Base-by-base conservation (phyloP, 2,329 filamentous ascomycete species). In the Aspergillus sp. region DNA sequence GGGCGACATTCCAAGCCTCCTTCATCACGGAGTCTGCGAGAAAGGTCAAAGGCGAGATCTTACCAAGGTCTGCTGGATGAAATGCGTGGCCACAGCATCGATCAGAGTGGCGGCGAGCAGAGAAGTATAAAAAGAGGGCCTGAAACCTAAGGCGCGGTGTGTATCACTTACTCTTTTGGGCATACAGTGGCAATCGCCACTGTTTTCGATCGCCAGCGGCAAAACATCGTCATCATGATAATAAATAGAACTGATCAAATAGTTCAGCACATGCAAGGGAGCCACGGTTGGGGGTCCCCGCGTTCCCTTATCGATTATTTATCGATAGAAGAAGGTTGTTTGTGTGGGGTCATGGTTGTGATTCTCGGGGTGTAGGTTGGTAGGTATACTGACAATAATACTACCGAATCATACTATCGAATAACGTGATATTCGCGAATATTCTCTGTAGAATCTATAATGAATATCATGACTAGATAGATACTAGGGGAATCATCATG, bases 231-330 rank as follows among this genome's bases (percentile, higher is more conserved):
- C 6, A 16, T 32, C 1, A 20, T 33, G 4, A 17, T 14, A 30
- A 40, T 45, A 26, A 22, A 22, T 22, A 33, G 38, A 44, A 35
- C 11, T 5, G 7, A 49, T 20, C 6, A 41, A 35, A 56, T 53
- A 45, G 51, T 45, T 33, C 43, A 32, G 54, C 53, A 55, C 54
- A 52, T 58, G 60, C 56, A 62, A 62, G 60, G 60, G 57, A 55
- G 57, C 44, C 50, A 54, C 43, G 24, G 48, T 41, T 56, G 49
- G 40, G 46, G 22, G 24, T 19, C 55, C 52, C 58, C 58, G 56
- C 58, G 53, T 56, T 48, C 16, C 33, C 59, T 60, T 60, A 60
- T 61, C 58, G 54, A 59, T 59, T 38, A 45, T 49, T 53, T 43
- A 43, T 43, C 40, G 35, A 38, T 38, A 38, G 33, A 35, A 35